These are phyloP conservation scores for Colletotrichum sp. DNA, from an alignment of 2,329 filamentous ascomycete genomes.

Conservation along the genomic window DNA sequence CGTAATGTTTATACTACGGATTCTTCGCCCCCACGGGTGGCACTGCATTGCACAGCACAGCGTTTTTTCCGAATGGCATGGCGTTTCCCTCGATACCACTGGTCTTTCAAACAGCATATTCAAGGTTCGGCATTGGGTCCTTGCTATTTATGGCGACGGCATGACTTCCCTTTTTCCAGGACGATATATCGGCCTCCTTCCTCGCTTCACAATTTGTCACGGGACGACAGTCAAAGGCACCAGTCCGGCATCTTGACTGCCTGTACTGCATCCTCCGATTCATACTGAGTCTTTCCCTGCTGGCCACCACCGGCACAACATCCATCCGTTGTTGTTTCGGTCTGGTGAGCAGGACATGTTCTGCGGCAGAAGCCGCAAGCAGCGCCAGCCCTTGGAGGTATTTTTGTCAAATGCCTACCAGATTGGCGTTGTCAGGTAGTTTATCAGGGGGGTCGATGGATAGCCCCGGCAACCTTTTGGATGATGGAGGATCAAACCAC, in stretches of 20 bases:
- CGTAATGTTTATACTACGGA: constrained; percentile 21
- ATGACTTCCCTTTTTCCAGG: neutral
- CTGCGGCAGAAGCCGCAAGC: neutral
- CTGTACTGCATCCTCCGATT: neutral
- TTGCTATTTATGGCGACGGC: constrained; percentile 17
- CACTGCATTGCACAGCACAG: constrained; percentile 47
- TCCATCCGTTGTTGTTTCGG: neutral
- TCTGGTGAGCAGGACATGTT: neutral
- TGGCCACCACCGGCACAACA: neutral
- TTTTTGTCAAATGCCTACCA: neutral
- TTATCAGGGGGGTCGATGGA: neutral
- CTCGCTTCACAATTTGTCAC: neutral
- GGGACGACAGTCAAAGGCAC: neutral
- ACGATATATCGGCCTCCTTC: constrained; percentile 1
- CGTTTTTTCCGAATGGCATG: constrained; percentile 41
- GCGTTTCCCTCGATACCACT: constrained; percentile 51
- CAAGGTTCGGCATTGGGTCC: constrained; percentile 19
- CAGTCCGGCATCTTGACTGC: neutral
- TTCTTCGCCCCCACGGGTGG: constrained; percentile 27
- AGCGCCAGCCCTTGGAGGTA: neutral
- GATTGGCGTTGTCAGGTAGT: neutral
- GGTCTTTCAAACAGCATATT: constrained; percentile 27
- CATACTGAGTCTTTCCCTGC: neutral
- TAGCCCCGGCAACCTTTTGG: neutral
- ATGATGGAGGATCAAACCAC: neutral